Conservation (phyloP, 148 eudicot genomes). For the Simmondsia chinensis region DNA sequence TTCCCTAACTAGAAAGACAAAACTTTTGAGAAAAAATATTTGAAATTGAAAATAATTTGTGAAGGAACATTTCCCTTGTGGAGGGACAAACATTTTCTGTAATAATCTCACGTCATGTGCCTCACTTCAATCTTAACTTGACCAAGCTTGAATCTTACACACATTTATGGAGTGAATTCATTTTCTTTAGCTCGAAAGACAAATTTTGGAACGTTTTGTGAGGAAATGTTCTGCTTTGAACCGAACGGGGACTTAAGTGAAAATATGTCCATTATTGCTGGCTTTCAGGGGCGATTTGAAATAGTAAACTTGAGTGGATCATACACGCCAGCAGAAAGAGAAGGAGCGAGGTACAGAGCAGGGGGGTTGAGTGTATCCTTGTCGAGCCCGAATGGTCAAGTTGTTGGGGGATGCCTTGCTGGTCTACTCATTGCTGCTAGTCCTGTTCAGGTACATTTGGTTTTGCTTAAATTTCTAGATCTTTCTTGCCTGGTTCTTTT, state of each 20-base stretch:
- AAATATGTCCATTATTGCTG: background rate
- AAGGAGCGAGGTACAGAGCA: constrained; percentile 34
- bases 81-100: too few species aligned
- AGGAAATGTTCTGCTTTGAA: background rate
- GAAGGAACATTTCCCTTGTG: too few species aligned
- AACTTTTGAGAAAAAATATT: too few species aligned
- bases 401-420: constrained; percentile 39
- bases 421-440: constrained; percentile 55
- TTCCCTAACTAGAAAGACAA: too few species aligned
- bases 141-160: too few species aligned
- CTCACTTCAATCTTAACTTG: too few species aligned
- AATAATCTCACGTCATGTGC: too few species aligned
- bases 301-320: constrained; percentile 67
- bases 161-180: too few species aligned
- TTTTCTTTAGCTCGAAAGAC: too few species aligned
- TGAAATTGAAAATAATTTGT: too few species aligned
- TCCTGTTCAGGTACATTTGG: constrained; percentile 32
- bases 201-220: too few species aligned
- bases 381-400: constrained; percentile 64
- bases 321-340: constrained; percentile 53
- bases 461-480: background rate
- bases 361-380: constrained; percentile 55
- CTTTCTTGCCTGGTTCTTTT: background rate
- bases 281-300: constrained; percentile 58
- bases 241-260: too few species aligned